A percentile compares a stretch with the other conserved stretches of the same genome.
These are phyloP conservation scores for Penicillium paxilli DNA, from an alignment of 495 filamentous ascomycete species.

Conservation along the genomic window DNA sequence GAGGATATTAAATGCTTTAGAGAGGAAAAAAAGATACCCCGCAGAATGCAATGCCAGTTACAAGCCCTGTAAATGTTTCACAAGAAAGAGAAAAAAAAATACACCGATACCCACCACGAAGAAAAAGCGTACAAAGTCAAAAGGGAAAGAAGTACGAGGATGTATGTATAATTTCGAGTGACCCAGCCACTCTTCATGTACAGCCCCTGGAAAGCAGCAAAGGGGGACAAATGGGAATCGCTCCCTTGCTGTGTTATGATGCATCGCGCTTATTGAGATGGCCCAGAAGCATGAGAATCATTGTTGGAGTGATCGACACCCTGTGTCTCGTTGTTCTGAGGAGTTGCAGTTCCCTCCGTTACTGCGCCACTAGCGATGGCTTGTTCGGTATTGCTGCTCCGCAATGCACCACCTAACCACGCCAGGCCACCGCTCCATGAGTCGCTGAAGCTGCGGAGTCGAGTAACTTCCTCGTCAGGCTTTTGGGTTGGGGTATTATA, in stretches of 20 bases:
- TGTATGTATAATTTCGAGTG: conserved; percentile 21
- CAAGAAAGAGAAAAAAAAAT: neutral
- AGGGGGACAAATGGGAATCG: neutral
- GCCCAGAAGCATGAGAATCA: conserved; percentile 3
- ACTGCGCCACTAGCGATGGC: conserved; percentile 14
- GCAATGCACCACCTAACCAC: conserved; percentile 41
- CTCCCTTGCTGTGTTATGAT: conserved; percentile 1
- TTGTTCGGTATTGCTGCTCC: conserved; percentile 6
- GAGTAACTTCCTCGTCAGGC: conserved; percentile 20
- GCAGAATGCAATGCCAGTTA: conserved; percentile 29
- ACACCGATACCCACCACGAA: neutral
- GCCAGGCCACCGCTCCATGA: conserved; percentile 43
- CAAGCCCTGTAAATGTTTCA: conserved; percentile 16
- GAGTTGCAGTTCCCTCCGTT: conserved; percentile 16
- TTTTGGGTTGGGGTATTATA: conserved; percentile 7
- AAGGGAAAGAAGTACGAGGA: conserved; percentile 3
- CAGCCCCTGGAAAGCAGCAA: neutral
- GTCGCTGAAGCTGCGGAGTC: conserved; percentile 47
- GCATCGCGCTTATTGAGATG: conserved; percentile 11
- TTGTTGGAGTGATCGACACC: neutral
- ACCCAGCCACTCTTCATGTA: conserved; percentile 26
- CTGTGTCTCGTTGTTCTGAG: conserved; percentile 4
- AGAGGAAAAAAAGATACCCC: conserved; percentile 14
- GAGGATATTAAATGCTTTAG: conserved; percentile 13
- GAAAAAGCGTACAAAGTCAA: conserved; percentile 1